Percentiles rank a stretch among this genome's conserved stretches.
Evolutionary conservation across 371 early-diverging fungal genomes (phyloP).

Genomic region (Quaeritorhiza haematococci): DNA sequence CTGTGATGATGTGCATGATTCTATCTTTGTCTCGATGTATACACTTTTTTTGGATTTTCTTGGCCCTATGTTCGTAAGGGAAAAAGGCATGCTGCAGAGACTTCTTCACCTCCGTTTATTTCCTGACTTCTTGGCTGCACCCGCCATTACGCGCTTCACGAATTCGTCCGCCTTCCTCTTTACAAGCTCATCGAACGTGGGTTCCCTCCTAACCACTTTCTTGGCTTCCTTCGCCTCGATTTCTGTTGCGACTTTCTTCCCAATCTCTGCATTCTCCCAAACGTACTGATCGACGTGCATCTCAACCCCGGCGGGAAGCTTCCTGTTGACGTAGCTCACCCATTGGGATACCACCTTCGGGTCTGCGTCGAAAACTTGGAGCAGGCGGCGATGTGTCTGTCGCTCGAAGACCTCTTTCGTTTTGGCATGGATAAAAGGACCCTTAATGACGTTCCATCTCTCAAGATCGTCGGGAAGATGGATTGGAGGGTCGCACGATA

Average conservation of each 20-base stretch:
- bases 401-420: constrained; percentile 94
- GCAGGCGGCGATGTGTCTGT: constrained; percentile 76
- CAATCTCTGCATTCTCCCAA: constrained; percentile 6
- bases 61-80: too few relatives aligned
- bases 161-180: constrained; percentile 2
- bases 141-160: not conserved
- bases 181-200: constrained; percentile 11
- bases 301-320: constrained; percentile 38
- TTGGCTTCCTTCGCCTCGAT: not conserved
- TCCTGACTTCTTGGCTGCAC: too few relatives aligned
- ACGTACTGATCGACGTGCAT: constrained; percentile 28
- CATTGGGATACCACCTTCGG: constrained; percentile 71
- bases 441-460: constrained; percentile 85
- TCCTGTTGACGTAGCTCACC: constrained; percentile 35
- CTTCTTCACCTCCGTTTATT: too few relatives aligned
- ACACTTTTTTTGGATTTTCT: too few relatives aligned
- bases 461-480: constrained; percentile 71
- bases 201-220: not conserved
- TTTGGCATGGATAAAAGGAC: constrained; percentile 94
- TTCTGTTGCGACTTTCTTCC: not conserved
- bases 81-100: too few relatives aligned
- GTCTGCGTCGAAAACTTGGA: constrained; percentile 77
- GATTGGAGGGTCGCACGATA: constrained; percentile 75
- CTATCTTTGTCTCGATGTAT: too few relatives aligned
- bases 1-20: too few relatives aligned